phyloP scores from a whole-genome alignment of 441 rosid genomes.

The Breynia disticha region DNA sequence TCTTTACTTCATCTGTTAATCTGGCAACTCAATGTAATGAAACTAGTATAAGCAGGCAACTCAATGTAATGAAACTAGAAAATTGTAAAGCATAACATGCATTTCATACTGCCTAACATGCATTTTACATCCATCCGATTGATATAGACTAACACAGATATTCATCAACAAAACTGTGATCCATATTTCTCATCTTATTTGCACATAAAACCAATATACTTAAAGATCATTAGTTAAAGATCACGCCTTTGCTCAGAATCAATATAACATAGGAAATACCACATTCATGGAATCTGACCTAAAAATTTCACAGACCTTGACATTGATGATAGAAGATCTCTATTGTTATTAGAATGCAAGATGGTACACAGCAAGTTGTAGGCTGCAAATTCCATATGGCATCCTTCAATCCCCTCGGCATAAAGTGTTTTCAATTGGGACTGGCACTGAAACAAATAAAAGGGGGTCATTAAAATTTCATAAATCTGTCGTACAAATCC shows the following conservation, averaged over 20 bases:
- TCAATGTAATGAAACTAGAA: background rate
- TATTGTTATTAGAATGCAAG: slow-evolving; percentile 76
- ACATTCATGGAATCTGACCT: background rate
- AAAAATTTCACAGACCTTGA: slow-evolving; percentile 49
- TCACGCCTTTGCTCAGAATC: no score
- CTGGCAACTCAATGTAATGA: slow-evolving; percentile 29
- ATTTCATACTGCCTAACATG: background rate
- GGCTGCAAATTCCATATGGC: slow-evolving; percentile 88
- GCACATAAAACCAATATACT: no score
- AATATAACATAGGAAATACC: background rate
- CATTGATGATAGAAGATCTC: slow-evolving; percentile 86
- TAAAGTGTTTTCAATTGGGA: slow-evolving; percentile 88
- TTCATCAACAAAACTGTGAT: no score
- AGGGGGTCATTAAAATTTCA: slow-evolving; percentile 4
- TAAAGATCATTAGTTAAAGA: no score
- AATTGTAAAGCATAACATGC: background rate
- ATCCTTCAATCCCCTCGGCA: slow-evolving; percentile 89
- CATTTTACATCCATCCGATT: no score
- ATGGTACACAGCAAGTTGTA: slow-evolving; percentile 83
- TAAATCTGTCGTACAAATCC: background rate
- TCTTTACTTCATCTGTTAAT: slow-evolving; percentile 64
- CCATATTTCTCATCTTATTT: no score
- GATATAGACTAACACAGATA: no score
- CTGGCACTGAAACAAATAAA: slow-evolving; percentile 59
- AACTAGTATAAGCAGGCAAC: background rate